A percentile compares a stretch with the other conserved stretches of the same genome.
phyloP scores from a whole-genome alignment of 257 asterid genomes.

The Solanum okadae region DNA sequence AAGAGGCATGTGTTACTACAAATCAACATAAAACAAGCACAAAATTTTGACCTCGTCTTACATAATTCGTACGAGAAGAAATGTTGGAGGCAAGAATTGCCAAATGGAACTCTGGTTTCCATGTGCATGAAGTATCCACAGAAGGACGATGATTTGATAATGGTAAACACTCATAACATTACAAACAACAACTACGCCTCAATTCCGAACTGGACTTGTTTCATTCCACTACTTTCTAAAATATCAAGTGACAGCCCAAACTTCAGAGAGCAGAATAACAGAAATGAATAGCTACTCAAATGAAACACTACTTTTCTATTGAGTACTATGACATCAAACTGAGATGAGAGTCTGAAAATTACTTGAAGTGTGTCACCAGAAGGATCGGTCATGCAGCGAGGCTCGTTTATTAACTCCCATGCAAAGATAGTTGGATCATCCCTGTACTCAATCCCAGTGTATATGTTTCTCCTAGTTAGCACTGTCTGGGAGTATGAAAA shows the following conservation, averaged over 20 bases:
- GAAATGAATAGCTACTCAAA: background rate
- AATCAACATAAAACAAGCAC: background rate
- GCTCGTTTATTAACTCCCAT: conserved; percentile 33
- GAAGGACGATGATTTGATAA: background rate
- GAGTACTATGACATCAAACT: background rate
- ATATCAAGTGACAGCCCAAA: background rate
- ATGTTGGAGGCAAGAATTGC: background rate
- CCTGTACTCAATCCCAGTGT: conserved; percentile 17
- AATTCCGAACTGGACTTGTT: background rate
- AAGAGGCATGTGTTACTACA: background rate
- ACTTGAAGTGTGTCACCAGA: conserved; percentile 99
- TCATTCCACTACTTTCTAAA: background rate
- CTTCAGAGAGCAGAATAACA: background rate
- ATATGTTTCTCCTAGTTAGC: conserved; percentile 18
- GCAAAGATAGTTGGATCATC: conserved; percentile 32
- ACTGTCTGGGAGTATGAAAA: conserved; percentile 8
- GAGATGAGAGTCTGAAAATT: background rate
- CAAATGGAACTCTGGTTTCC: background rate
- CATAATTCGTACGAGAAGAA: background rate
- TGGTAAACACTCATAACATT: background rate
- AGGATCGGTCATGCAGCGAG: conserved; percentile 56
- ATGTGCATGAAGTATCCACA: background rate
- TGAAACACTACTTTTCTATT: background rate
- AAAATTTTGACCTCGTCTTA: background rate
- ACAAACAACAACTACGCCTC: background rate